Percentiles rank a stretch among this genome's conserved stretches.
Evolutionary conservation across 441 rosid genomes (phyloP).

Genomic region (Pelargonium citronellum): DNA sequence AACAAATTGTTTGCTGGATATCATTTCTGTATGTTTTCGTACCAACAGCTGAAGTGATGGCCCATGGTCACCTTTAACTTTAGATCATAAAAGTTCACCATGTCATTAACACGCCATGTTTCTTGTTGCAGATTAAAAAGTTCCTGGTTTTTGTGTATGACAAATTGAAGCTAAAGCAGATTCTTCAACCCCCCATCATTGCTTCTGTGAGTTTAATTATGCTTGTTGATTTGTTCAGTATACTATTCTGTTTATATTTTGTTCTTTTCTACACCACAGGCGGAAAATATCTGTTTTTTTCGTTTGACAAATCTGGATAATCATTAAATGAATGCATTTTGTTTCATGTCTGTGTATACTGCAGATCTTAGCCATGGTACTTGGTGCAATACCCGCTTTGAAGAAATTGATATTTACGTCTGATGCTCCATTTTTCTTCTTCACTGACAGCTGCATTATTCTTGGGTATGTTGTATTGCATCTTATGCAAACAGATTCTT

Average conservation of each 20-base stretch:
- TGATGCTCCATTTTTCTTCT: conserved; percentile 88
- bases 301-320: not conserved
- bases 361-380: conserved; percentile 82
- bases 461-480: conserved; percentile 64
- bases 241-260: not conserved
- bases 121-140: conserved; percentile 44
- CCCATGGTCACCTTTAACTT: too few relatives aligned
- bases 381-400: conserved; percentile 69
- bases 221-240: not conserved
- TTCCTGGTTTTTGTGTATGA: conserved; percentile 50
- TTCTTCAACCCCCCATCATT: conserved; percentile 85
- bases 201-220: conserved; percentile 63
- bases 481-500: not conserved
- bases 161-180: conserved; percentile 87
- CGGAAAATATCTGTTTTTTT: not conserved
- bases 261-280: not conserved
- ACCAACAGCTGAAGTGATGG: too few relatives aligned
- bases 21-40: too few relatives aligned
- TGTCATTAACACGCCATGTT: conserved; percentile 11
- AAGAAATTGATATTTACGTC: conserved; percentile 70
- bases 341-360: conserved; percentile 14
- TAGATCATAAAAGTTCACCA: too few relatives aligned
- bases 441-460: conserved; percentile 94
- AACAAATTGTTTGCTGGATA: conserved; percentile 10
- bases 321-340: too few relatives aligned